A percentile compares a stretch with the other conserved stretches of the same genome.
These are phyloP conservation scores for Excoecaria cochinchinensis DNA, from an alignment of 345 rosid species.

Conservation along the genomic window DNA sequence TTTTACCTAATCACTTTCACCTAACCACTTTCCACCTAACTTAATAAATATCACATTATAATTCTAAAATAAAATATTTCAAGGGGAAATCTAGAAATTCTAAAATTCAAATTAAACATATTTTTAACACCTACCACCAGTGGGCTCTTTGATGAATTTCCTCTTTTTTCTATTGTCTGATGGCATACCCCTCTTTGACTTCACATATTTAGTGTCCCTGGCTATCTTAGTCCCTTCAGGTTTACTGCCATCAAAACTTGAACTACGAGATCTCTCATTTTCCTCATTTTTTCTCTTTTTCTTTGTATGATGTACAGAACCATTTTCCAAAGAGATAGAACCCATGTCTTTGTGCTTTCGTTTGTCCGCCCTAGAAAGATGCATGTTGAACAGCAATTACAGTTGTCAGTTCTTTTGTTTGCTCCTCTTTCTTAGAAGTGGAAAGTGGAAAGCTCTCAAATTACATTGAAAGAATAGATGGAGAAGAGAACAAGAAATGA, in stretches of 20 bases:
- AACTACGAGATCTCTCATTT: neutral
- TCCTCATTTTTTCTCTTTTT: constrained; percentile 22
- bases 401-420: neutral
- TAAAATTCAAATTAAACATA: too few species aligned
- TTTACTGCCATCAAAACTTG: constrained; percentile 16
- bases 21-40: too few species aligned
- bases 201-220: constrained; percentile 7
- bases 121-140: constrained; percentile 8
- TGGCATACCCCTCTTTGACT: constrained; percentile 13
- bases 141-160: constrained; percentile 8
- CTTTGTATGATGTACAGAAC: constrained; percentile 14
- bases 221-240: constrained; percentile 19
- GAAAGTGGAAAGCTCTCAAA: neutral
- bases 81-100: too few species aligned
- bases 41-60: too few species aligned
- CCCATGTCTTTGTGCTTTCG: constrained; percentile 23
- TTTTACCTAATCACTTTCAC: too few species aligned
- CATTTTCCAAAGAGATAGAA: neutral
- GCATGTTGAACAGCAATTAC: constrained; percentile 4
- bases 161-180: constrained; percentile 20
- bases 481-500: neutral
- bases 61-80: too few species aligned
- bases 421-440: neutral
- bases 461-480: neutral
- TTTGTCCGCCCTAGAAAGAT: constrained; percentile 24